Percentiles rank a stretch among this genome's conserved stretches.
These are phyloP conservation scores for Xylaria venustula DNA, from an alignment of 495 filamentous ascomycete genomes.

Conservation along the genomic window DNA sequence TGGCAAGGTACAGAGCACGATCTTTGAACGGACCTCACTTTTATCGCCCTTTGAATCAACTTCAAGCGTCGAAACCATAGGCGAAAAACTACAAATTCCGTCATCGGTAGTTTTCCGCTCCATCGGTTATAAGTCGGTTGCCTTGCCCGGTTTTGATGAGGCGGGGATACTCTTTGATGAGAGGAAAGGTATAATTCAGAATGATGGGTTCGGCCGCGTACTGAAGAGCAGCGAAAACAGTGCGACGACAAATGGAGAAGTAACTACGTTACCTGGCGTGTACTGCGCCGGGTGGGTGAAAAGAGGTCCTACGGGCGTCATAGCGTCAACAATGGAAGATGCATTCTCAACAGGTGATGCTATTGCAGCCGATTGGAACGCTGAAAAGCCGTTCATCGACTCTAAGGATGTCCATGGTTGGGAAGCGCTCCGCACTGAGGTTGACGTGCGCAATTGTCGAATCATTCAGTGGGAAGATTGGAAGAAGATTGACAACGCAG, in stretches of 20 bases:
- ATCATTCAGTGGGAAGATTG: conserved; percentile 81
- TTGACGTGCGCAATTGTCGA: conserved; percentile 32
- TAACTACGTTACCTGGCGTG: conserved; percentile 58
- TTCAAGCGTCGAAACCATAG: conserved; percentile 53
- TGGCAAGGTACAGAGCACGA: conserved; percentile 55
- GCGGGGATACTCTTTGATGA: conserved; percentile 77
- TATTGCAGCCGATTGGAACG: conserved; percentile 68
- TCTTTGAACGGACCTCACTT: conserved; percentile 63
- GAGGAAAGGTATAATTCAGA: conserved; percentile 71
- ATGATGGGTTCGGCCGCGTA: conserved; percentile 79
- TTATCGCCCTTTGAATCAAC: conserved; percentile 45
- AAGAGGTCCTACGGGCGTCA: conserved; percentile 90
- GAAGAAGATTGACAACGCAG: conserved; percentile 77
- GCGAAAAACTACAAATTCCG: conserved; percentile 41
- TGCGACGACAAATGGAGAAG: conserved; percentile 3
- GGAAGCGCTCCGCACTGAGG: conserved; percentile 52
- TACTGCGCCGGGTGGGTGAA: conserved; percentile 98
- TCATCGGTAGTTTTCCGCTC: conserved; percentile 79
- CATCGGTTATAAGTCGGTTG: conserved; percentile 84
- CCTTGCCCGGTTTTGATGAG: conserved; percentile 72
- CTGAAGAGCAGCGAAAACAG: conserved; percentile 23
- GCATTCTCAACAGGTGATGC: conserved; percentile 86
- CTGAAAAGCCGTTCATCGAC: conserved; percentile 45
- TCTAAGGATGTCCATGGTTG: conserved; percentile 61
- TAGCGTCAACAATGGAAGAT: conserved; percentile 94